Base-by-base conservation (phyloP, 2,329 filamentous ascomycete genomes). In the Saccharata proteae region DNA sequence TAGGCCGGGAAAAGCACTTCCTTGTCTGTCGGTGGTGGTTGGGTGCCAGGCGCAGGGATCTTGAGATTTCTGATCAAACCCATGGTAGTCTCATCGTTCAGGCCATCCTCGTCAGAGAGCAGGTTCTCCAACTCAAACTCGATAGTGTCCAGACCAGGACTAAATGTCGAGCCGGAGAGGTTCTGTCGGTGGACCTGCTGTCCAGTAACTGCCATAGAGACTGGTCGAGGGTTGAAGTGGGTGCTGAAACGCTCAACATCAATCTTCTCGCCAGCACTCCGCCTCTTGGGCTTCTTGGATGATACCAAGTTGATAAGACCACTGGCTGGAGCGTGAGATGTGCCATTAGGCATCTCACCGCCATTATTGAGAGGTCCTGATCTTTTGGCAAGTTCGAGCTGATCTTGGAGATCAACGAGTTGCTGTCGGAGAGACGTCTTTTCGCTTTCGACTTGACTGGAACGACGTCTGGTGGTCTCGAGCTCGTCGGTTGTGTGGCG, bases 1-100 rank as follows among this genome's bases (percentile, higher is more conserved):
- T 96, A 98, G 7, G 90, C 88, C 19, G 90, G 90, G 77, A 98
- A 98, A 31, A 98, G 69, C 14, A 98, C 88, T 57, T 98, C 90
- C 65, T 98, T 98, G 61, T 98, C 90, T 12, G 85, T 93, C 8
- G 90, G 88, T 32, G 86, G 80, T 13, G 88, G 86, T 32, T 74
- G 88, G 19, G 81, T 78, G 51, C 77, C 82, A 26, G 90, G 88
- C 8, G 79, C 77, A 13, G 90, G 90, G 40, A 98, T 96, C 70
- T 93, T 94, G 44, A 98, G 72, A 54, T 94, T 94, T 52, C 80
- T 78, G 55, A 98, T 96, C 38, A 98, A 69, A 39, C 90, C 90
- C 71, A 94, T 80, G 1, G 86, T 90, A 30, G 98, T 85, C 62
- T 98, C 90, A 46, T 96, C 86, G 47, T 98, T 96, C 42, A 98